phyloP scores from a whole-genome alignment of 192 early-diverging fungal species.

The Lobosporangium transversale region DNA sequence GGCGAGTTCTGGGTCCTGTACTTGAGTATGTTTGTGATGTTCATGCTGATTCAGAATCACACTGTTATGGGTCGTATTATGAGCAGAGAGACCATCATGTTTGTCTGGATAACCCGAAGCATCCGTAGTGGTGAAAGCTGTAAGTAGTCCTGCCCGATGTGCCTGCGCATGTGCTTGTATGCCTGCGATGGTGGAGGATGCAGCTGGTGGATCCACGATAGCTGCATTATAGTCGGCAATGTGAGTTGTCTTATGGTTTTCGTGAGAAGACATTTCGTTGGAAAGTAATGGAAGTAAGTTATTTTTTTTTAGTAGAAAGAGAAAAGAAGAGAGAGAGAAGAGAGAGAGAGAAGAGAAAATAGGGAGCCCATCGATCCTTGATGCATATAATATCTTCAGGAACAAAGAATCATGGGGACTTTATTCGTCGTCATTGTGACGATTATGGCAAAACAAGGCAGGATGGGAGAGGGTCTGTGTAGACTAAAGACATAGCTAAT shows the following conservation, averaged over 20 bases:
- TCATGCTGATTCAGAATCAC: conserved; percentile 14
- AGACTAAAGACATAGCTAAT: too few relatives aligned
- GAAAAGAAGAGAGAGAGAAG: not conserved
- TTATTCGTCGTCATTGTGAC: not conserved
- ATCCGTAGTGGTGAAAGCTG: conserved; percentile 31
- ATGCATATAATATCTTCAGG: not conserved
- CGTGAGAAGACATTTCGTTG: not conserved
- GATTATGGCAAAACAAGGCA: not conserved
- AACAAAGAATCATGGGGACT: not conserved
- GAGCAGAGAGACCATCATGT: conserved; percentile 21
- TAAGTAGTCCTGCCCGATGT: not conserved
- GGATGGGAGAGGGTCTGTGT: too few relatives aligned
- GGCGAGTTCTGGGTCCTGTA: not conserved
- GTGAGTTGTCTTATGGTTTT: not conserved
- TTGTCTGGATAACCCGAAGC: conserved; percentile 43
- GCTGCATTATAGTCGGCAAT: not conserved
- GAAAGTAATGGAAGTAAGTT: not conserved
- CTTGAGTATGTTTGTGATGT: conserved; percentile 36
- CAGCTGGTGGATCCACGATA: not conserved
- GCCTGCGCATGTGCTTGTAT: not conserved
- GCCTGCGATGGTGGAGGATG: not conserved
- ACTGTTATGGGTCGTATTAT: not conserved
- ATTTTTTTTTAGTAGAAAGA: too few relatives aligned
- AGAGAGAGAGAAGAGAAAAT: not conserved
- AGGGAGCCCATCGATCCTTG: not conserved